These are phyloP conservation scores for Austroboletus olivaceoglutinosus DNA, from an alignment of 1,284 basidiomycete species.

Conservation along the genomic window DNA sequence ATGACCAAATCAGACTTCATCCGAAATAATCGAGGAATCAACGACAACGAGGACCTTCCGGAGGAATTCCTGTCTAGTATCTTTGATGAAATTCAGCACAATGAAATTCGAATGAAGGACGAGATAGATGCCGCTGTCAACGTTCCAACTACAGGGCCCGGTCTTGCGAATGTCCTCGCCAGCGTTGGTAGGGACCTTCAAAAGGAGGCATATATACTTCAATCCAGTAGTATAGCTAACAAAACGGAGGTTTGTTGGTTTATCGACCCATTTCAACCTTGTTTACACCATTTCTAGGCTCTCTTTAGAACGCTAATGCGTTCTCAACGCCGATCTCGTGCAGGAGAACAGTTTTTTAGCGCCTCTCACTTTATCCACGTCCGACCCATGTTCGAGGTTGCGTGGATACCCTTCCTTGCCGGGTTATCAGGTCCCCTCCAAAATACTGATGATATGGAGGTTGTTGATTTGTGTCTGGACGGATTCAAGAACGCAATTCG, in stretches of 20 bases:
- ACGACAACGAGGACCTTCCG: constrained; percentile 84
- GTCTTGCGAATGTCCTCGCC: constrained; percentile 77
- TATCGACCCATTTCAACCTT: neutral
- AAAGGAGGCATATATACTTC: constrained; percentile 90
- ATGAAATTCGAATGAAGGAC: constrained; percentile 98
- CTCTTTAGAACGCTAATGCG: constrained; percentile 89
- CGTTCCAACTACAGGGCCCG: constrained; percentile 55
- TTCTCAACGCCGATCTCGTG: constrained; percentile 76
- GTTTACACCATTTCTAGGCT: constrained; percentile 49
- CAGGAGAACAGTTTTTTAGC: constrained; percentile 86
- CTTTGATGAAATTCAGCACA: constrained; percentile 85
- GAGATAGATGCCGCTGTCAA: constrained; percentile 69
- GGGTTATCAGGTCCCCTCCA: constrained; percentile 91
- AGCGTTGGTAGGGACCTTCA: constrained; percentile 91
- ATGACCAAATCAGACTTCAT: constrained; percentile 92
- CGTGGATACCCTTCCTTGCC: constrained; percentile 96
- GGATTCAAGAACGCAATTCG: constrained; percentile 93
- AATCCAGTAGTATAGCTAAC: constrained; percentile 92
- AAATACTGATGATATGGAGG: constrained; percentile 87
- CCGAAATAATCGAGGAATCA: constrained; percentile 94
- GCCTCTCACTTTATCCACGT: constrained; percentile 95
- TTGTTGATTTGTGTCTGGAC: constrained; percentile 89
- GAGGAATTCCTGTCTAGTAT: constrained; percentile 78
- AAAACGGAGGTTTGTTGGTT: constrained; percentile 76
- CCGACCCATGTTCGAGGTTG: constrained; percentile 96